phyloP scores from a whole-genome alignment of 1,139 yeast genomes.

The Yamadazyma triangularis region DNA sequence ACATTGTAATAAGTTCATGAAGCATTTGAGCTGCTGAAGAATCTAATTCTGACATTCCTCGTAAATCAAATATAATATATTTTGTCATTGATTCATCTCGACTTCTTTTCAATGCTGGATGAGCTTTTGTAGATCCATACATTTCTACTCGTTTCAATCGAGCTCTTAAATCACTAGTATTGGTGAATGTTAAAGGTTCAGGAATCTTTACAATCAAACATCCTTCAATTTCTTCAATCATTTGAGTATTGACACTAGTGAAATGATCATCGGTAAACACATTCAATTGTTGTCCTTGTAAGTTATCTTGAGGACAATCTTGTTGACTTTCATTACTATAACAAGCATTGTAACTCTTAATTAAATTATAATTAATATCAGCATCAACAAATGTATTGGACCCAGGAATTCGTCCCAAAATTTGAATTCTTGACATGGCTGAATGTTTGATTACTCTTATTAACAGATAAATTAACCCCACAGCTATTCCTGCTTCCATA shows the following conservation, averaged over 20 bases:
- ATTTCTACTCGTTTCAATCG: constrained; percentile 74
- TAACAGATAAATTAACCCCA: constrained; percentile 78
- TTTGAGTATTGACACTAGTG: constrained; percentile 34
- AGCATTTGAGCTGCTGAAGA: constrained; percentile 83
- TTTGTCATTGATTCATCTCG: constrained; percentile 53
- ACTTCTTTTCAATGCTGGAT: constrained; percentile 70
- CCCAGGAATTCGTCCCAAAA: constrained; percentile 77
- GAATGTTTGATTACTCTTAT: constrained; percentile 81
- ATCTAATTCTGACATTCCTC: constrained; percentile 85
- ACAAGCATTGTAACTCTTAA: background rate
- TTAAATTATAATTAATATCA: constrained; percentile 38
- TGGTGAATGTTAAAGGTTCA: constrained; percentile 90
- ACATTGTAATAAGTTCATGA: constrained; percentile 52
- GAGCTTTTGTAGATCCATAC: constrained; percentile 79
- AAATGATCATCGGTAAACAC: constrained; percentile 33
- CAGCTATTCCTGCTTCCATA: constrained; percentile 82
- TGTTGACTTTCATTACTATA: too few relatives aligned
- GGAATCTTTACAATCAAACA: constrained; percentile 85
- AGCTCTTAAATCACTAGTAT: constrained; percentile 75
- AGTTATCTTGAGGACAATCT: background rate
- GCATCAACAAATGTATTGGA: constrained; percentile 76
- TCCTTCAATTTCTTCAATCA: constrained; percentile 74
- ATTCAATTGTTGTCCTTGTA: constrained; percentile 12
- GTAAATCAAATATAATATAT: constrained; percentile 72
- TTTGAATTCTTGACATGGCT: constrained; percentile 84